phyloP scores from a whole-genome alignment of 768 basidiomycete genomes.

The Macrocybe gigantea region DNA sequence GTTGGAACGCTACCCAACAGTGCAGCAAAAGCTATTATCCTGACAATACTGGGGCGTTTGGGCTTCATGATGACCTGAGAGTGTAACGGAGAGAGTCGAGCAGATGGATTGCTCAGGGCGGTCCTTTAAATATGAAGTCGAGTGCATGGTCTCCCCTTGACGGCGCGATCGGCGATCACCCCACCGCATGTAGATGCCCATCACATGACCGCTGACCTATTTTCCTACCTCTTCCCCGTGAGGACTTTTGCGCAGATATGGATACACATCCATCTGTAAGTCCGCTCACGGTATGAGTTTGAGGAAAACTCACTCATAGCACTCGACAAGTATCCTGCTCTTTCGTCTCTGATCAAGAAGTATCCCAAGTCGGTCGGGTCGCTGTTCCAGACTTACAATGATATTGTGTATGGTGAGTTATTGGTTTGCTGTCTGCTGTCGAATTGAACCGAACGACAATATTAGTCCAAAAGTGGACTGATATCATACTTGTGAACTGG shows the following conservation, averaged over 20 bases:
- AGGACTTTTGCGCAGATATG: conserved; percentile 4
- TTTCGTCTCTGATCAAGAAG: conserved; percentile 44
- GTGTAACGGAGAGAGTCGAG: too few species aligned
- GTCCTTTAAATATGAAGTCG: too few species aligned
- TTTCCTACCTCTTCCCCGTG: too few species aligned
- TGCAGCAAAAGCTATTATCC: too few species aligned
- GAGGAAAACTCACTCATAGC: conserved; percentile 1
- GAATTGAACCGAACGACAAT: background rate
- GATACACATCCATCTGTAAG: conserved; percentile 19
- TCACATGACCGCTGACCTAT: too few species aligned
- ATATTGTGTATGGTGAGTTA: conserved; percentile 51
- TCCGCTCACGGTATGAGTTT: background rate
- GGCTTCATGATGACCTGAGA: too few species aligned
- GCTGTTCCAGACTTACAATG: conserved; percentile 75
- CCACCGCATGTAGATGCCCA: too few species aligned
- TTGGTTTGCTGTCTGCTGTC: conserved; percentile 1
- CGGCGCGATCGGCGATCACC: too few species aligned
- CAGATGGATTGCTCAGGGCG: too few species aligned
- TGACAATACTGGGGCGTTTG: too few species aligned
- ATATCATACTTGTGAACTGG: conserved; percentile 61
- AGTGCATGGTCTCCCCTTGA: too few species aligned
- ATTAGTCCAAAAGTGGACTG: conserved; percentile 68
- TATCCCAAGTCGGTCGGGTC: conserved; percentile 58
- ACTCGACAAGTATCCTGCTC: conserved; percentile 32
- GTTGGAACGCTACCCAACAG: too few species aligned